Evolutionary conservation across 345 rosid species (phyloP).

Genomic region (Syzygium jambos): DNA sequence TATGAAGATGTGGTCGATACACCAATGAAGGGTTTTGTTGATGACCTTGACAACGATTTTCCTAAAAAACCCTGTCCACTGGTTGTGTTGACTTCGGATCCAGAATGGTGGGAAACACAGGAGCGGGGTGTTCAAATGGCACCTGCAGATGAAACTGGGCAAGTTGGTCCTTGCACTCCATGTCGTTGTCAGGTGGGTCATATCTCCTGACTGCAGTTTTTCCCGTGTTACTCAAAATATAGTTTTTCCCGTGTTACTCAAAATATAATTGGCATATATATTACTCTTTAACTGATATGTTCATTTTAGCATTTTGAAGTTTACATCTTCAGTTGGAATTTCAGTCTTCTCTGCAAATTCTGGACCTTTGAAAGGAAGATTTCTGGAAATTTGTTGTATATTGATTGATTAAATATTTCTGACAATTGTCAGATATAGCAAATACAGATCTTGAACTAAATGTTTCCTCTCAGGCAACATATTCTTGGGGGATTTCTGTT

Average conservation of each 20-base stretch:
- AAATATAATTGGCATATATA: not conserved
- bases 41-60: constrained; percentile 37
- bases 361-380: not conserved
- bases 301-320: not conserved
- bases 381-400: not conserved
- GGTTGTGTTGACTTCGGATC: constrained; percentile 27
- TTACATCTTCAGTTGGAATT: not conserved
- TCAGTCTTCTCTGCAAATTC: not conserved
- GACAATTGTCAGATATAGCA: not conserved
- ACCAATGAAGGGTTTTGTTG: constrained; percentile 89
- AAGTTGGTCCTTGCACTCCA: constrained; percentile 85
- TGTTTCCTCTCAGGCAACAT: not conserved
- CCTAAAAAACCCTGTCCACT: constrained; percentile 18
- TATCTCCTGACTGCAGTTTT: not conserved
- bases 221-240: not conserved
- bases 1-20: constrained; percentile 44
- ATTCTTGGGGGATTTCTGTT: not conserved
- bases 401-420: not conserved
- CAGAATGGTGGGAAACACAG: constrained; percentile 92
- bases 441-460: not conserved
- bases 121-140: constrained; percentile 67
- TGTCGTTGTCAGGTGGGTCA: constrained; percentile 92
- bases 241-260: not conserved
- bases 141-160: constrained; percentile 54
- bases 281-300: not conserved